Evolutionary conservation across 1,284 basidiomycete genomes (phyloP), one percentile per base, ranked within the genome.

Genomic region (Somion occarium): DNA sequence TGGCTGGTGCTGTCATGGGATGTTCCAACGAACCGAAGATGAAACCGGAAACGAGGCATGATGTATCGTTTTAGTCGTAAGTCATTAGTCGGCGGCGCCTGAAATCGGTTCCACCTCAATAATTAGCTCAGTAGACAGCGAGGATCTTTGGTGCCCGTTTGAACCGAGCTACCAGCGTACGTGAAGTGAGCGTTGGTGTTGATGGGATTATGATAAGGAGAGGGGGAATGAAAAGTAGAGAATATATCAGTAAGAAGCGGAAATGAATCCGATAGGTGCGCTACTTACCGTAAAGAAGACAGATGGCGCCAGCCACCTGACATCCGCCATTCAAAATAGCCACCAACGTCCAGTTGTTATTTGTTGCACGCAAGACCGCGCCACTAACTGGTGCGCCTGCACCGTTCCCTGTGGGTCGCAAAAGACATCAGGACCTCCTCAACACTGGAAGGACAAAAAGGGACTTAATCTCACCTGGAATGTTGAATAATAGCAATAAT

Each of bases 401-500:
- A 1, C 58, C 56, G 44, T 62, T 61, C 12, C 60, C 60, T 61
- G 46, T 44, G 5, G 41, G 34, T 43, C 34, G 23, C 19, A 38
- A 46, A n/a, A 27, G 37, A 26, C 23, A 13, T n/a, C n/a, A n/a
- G n/a, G 26, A 1, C 15, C 20, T 27, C 18, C n/a, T n/a, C n/a
- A n/a, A n/a, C n/a, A n/a, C n/a, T n/a, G n/a, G n/a, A n/a, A n/a
- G n/a, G n/a, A n/a, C n/a, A n/a, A 45, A 5, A 45, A 23, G 5
- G 12, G 9, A 30, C 3, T 2, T 23, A 18, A 27, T 38, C 56
- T 49, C 22, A 61, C 61, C 63, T 0, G 63, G 63, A 3, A 60
- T 54, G 44, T 62, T 61, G 56, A 63, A 64, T 34, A 63, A 53
- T 5, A 63, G 49, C 38, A 63, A 44, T 3, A 64, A 49, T n/a